Evolutionary conservation across 805 yeast species (phyloP), one percentile per base, ranked within the genome.

Genomic region (Hanseniaspora osmophila): DNA sequence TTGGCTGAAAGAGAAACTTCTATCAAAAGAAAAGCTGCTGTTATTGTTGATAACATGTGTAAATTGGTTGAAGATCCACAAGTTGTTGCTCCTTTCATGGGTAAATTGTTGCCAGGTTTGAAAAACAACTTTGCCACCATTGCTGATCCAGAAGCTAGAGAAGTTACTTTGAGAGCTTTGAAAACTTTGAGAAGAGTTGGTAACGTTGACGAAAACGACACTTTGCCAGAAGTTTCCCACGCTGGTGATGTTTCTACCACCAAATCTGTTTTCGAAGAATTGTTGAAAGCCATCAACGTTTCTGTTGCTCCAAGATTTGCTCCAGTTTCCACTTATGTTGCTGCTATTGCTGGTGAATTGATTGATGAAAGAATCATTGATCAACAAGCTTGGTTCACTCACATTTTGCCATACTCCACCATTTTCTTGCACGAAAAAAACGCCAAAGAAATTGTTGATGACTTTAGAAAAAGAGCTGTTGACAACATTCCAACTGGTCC

Each of bases 131-230:
- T 81, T 75, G 73, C 84, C 65, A 86, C 84, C 75, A 88, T 92
- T 74, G 98, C 98, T 70, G 98, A 92, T 73, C 99, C 99, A 68
- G 99, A 92, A 77, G 98, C 98, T 59, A 90, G 99, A 76, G 90
- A 84, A 58, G 97, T 92, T 67, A 92, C 98, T 61, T 75, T 76
- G 64, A 88, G 97, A 77, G 99, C 94, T 67, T 76, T 90, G 70
- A 82, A 73, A 82, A 92, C 98, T 60, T 82, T 92, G 69, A 87
- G 83, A 78, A 87, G 98, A 80, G 98, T 92, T 61, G 98, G 96
- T 84, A 87, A 84, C 70, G 85, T 92, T 60, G 84, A 83, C 69
- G 90, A 71, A 49, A 81, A 84, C 60, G 98, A 87, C 66, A 70
- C 69, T 55, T 80, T 90, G 65, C 98, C 98, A 70, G 96, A 90